These are phyloP conservation scores for Melastoma malabathricum DNA, from an alignment of 345 rosid species.

Conservation along the genomic window DNA sequence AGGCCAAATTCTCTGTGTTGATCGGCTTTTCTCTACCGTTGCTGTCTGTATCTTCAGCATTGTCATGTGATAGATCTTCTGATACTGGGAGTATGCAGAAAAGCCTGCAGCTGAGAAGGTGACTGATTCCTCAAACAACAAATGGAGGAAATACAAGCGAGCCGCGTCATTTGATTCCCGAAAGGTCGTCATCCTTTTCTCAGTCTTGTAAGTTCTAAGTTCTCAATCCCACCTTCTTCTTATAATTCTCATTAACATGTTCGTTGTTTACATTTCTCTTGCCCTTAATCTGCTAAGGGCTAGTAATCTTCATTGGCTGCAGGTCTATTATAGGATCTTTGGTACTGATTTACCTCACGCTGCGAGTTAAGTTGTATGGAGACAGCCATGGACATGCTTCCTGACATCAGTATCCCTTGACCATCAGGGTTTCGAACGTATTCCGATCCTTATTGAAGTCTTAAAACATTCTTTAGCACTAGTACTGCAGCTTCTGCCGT, in stretches of 20 bases:
- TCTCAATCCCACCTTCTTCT: not conserved
- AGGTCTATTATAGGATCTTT: conserved; percentile 89
- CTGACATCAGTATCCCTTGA: not conserved
- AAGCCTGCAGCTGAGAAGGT: conserved; percentile 42
- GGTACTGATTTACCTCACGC: conserved; percentile 71
- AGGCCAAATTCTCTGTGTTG: too few relatives aligned
- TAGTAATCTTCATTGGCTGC: conserved; percentile 6
- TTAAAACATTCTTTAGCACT: too few relatives aligned
- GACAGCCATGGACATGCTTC: conserved; percentile 36
- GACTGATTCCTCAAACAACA: conserved; percentile 57
- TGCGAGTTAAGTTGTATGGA: conserved; percentile 52
- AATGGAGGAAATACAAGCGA: conserved; percentile 84
- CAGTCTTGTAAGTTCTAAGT: conserved; percentile 56
- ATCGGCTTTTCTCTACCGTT: not conserved
- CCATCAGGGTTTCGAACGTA: too few relatives aligned
- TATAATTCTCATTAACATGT: not conserved
- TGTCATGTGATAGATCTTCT: not conserved
- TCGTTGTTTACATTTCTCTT: too few relatives aligned
- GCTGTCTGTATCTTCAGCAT: not conserved
- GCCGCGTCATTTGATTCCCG: conserved; percentile 78
- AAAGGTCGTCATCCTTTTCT: conserved; percentile 70
- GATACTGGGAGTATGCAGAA: conserved; percentile 18
- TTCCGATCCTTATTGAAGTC: too few relatives aligned
- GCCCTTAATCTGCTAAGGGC: too few relatives aligned
- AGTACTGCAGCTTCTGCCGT: too few relatives aligned